Conservation (phyloP, 148 eudicot species). For the Polygonum maritimum region DNA sequence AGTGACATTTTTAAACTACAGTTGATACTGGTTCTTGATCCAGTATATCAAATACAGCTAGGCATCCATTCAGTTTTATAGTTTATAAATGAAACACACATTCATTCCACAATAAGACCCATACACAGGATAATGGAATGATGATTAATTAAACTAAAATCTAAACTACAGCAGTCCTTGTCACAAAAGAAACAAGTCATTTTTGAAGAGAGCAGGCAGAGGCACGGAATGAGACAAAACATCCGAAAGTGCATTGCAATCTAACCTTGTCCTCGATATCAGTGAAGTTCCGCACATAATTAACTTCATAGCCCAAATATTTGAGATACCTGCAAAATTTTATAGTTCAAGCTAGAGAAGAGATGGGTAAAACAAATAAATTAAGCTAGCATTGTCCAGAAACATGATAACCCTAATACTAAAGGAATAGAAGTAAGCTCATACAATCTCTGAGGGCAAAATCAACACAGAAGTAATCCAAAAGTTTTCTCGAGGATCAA, state of each 20-base stretch:
- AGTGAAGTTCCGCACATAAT: slow-evolving; percentile 88
- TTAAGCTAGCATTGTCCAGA: not conserved
- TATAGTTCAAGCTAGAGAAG: not conserved
- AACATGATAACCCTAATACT: not conserved
- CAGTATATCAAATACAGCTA: not conserved
- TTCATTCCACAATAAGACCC: not conserved
- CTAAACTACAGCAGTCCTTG: not conserved
- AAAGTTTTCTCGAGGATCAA: not conserved
- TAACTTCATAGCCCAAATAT: slow-evolving; percentile 67
- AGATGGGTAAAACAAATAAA: not conserved
- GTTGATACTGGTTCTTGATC: not conserved
- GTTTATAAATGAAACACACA: not conserved
- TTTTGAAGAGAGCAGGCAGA: not conserved
- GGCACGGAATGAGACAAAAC: not conserved
- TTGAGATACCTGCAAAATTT: slow-evolving; percentile 49
- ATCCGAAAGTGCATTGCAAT: not conserved
- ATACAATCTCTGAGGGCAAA: not conserved
- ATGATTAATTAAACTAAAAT: not conserved
- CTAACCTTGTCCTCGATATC: slow-evolving; percentile 99
- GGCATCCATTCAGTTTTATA: not conserved
- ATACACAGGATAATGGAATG: not conserved
- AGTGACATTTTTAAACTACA: not conserved
- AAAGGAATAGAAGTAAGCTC: not conserved
- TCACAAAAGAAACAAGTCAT: not conserved
- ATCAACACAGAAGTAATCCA: not conserved